These are phyloP conservation scores for Exsudoporus floridanus DNA, from an alignment of 1,284 basidiomycete species.

Conservation along the genomic window DNA sequence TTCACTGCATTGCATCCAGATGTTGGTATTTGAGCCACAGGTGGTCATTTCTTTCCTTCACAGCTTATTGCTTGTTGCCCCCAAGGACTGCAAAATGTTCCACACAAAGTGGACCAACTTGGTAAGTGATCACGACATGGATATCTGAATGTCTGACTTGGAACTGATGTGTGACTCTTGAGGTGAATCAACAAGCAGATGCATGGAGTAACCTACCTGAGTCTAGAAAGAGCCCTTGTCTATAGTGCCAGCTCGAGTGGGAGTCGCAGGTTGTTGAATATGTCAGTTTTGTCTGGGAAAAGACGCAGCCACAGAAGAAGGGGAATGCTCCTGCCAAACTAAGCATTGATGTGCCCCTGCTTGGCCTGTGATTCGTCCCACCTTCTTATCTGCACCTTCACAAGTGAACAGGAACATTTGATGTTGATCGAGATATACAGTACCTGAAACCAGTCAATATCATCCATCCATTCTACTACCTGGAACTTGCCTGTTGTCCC, in stretches of 20 bases:
- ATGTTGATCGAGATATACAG: too few relatives aligned
- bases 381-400: slow-evolving; percentile 7
- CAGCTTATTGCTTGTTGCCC: background rate
- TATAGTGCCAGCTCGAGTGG: too few relatives aligned
- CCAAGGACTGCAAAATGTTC: background rate
- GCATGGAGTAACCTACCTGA: too few relatives aligned
- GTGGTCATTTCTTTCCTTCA: background rate
- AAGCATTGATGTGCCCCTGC: slow-evolving; percentile 8
- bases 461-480: background rate
- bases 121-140: background rate
- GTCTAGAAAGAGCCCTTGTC: too few relatives aligned
- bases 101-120: background rate
- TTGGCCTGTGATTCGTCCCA: slow-evolving; percentile 14
- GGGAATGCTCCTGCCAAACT: background rate
- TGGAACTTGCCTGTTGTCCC: too few relatives aligned
- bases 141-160: background rate
- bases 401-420: background rate
- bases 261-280: slow-evolving; percentile 21
- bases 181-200: too few relatives aligned
- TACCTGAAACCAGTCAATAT: background rate
- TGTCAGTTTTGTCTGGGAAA: slow-evolving; percentile 15
- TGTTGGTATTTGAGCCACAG: background rate
- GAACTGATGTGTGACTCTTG: too few relatives aligned
- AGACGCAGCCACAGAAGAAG: background rate
- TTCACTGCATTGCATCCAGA: background rate